Conservation (phyloP, 192 early-diverging fungal species). For the Coemansia reversa region DNA sequence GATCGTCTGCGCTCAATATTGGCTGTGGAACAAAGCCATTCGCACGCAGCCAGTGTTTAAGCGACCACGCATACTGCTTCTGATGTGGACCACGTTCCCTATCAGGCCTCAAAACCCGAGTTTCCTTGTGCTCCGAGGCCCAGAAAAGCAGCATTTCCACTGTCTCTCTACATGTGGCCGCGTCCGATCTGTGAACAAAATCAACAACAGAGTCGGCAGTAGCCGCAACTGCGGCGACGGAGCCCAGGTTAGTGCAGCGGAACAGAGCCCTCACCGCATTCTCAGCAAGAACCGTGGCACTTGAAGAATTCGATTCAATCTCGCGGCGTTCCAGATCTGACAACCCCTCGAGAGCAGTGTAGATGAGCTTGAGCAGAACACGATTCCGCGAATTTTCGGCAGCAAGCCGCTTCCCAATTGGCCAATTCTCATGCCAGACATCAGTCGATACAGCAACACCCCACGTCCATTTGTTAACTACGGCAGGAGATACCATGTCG, state of each 20-base stretch:
- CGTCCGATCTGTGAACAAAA: conserved; percentile 1
- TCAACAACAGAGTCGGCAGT: neutral
- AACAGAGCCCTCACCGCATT: neutral
- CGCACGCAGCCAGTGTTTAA: conserved; percentile 25
- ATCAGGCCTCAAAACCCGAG: conserved; percentile 3
- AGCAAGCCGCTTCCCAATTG: conserved; percentile 34
- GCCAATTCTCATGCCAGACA: conserved; percentile 28
- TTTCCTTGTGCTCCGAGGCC: neutral
- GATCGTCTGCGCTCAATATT: conserved; percentile 16
- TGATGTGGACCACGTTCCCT: neutral
- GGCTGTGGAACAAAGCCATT: conserved; percentile 38
- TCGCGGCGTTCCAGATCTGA: neutral
- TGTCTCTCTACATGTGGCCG: conserved; percentile 7
- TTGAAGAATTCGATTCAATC: neutral
- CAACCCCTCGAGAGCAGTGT: neutral
- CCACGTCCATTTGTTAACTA: conserved; percentile 31
- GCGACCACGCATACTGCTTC: conserved; percentile 19
- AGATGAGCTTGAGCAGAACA: conserved; percentile 7
- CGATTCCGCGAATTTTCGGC: conserved; percentile 38
- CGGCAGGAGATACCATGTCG: conserved; percentile 13
- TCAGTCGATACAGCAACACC: conserved; percentile 28
- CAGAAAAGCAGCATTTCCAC: conserved; percentile 12
- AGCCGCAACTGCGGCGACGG: neutral
- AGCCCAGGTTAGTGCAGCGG: neutral
- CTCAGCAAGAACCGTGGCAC: neutral